Evolutionary conservation across 2,329 filamentous ascomycete species (phyloP).

Genomic region (Botrytis pseudocinerea): DNA sequence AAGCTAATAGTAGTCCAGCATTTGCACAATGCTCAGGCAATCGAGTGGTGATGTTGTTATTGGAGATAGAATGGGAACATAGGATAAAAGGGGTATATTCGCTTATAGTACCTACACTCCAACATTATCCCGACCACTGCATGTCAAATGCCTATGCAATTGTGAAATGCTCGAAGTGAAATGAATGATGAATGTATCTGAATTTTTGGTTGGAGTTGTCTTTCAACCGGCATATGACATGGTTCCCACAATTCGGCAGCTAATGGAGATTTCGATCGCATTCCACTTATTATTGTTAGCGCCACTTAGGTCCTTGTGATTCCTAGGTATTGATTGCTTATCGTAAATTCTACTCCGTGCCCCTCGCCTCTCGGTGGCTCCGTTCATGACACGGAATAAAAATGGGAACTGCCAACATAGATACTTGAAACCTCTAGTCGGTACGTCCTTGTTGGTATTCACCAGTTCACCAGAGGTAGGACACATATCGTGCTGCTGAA

Average conservation of each 20-base stretch:
- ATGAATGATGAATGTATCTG: not conserved
- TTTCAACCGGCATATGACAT: not conserved
- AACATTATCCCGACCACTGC: not conserved
- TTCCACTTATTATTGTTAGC: not conserved
- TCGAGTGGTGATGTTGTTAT: not conserved
- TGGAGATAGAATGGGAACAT: not conserved
- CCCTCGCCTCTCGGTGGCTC: conserved; percentile 4
- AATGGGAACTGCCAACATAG: not conserved
- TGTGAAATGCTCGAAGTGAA: not conserved
- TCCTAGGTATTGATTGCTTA: not conserved
- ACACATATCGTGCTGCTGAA: not conserved
- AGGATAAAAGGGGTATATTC: conserved; percentile 11
- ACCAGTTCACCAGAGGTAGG: not conserved
- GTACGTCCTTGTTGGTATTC: not conserved
- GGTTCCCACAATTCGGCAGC: not conserved
- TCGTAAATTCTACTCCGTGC: not conserved
- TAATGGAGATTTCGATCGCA: not conserved
- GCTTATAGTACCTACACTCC: conserved; percentile 5
- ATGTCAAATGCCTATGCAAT: not conserved
- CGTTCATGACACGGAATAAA: conserved; percentile 3
- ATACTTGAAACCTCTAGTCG: not conserved
- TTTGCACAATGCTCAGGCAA: not conserved
- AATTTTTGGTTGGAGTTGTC: not conserved
- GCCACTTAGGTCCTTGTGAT: conserved; percentile 7
- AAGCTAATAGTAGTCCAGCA: not conserved